These are phyloP conservation scores for Candida yuanshanica DNA, from an alignment of 805 yeast genomes.

Conservation along the genomic window DNA sequence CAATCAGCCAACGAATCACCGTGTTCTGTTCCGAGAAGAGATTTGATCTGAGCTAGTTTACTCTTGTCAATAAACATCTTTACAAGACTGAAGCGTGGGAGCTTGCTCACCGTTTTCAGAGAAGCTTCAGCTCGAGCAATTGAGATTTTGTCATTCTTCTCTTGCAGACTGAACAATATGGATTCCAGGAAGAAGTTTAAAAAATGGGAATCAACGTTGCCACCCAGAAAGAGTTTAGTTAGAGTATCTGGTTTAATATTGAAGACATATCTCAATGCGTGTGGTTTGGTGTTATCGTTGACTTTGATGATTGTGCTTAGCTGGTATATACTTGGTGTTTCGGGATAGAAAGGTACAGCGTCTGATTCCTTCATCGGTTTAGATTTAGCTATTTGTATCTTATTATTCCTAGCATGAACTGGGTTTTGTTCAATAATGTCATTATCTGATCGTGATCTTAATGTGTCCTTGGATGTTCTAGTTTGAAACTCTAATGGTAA, in stretches of 20 bases:
- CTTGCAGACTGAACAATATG: constrained; percentile 3
- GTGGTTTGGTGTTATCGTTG: constrained; percentile 10
- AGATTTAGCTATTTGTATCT: no score
- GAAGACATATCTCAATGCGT: constrained; percentile 35
- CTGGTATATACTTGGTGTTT: constrained; percentile 42
- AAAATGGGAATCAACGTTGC: constrained; percentile 46
- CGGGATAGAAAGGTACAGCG: constrained; percentile 27
- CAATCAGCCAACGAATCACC: not conserved
- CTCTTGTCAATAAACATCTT: constrained; percentile 12
- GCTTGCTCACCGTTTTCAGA: constrained; percentile 8
- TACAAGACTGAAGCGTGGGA: constrained; percentile 21
- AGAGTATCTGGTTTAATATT: constrained; percentile 24
- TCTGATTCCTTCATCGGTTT: not conserved
- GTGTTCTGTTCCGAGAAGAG: not conserved
- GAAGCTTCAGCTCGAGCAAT: constrained; percentile 1
- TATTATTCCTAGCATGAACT: not conserved
- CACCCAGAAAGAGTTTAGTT: constrained; percentile 28
- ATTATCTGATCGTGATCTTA: no score
- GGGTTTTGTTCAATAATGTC: not conserved
- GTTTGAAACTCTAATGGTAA: constrained; percentile 35
- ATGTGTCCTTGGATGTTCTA: not conserved
- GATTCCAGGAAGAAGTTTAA: constrained; percentile 45
- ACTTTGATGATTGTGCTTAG: constrained; percentile 37
- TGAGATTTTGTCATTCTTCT: not conserved
- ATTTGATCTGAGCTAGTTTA: constrained; percentile 1